Base-by-base conservation (phyloP, 2,329 filamentous ascomycete species). In the Gaeumannomyces sp. region DNA sequence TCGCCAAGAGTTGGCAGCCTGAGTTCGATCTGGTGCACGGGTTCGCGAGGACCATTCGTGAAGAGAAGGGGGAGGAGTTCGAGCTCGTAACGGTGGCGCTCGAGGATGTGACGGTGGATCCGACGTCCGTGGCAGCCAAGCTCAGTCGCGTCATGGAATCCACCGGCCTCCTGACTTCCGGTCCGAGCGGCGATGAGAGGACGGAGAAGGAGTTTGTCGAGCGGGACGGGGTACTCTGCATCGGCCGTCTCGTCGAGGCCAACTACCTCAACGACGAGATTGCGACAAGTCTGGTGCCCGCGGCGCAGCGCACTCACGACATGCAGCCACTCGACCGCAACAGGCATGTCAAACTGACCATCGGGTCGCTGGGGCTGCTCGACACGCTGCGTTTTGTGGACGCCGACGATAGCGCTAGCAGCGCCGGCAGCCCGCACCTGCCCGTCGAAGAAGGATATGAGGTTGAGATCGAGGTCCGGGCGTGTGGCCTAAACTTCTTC, bases 401-500 rank as follows among this genome's bases (percentile, higher is more conserved):
- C 27, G 63, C 28, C 11, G 28, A 22, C n/a, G 61, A 58, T 25
- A 19, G 35, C 3, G 22, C 5, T 1, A 67, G 53, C 27, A 66
- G 22, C 64, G 68, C 63, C 28, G 57, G 45, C 45, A 53, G 45
- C 45, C 45, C 19, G 45, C 45, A 53, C 45, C 27, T 29, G 28
- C 53, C 59, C 6, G 58, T 66, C 10, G 29, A 60, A 25, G 62
- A 63, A 0, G 69, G 45, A 11, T n/a, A 72, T 60, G 67, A 73
- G 25, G 69, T 80, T 14, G 76, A 79, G 65, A 72, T 80, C 6
- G 67, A 76, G 33, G 62, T 72, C 1, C 69, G 70, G 59, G 73
- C 75, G 0, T 68, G 69, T 14, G 77, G 76, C 2, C 28, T 80
- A 4, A 79, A 77, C 64, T 78, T 76, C 63, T 68, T 72, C 60